Base-by-base conservation (phyloP, 2,329 filamentous ascomycete species). In the Lasiodiplodia hormozganensis region DNA sequence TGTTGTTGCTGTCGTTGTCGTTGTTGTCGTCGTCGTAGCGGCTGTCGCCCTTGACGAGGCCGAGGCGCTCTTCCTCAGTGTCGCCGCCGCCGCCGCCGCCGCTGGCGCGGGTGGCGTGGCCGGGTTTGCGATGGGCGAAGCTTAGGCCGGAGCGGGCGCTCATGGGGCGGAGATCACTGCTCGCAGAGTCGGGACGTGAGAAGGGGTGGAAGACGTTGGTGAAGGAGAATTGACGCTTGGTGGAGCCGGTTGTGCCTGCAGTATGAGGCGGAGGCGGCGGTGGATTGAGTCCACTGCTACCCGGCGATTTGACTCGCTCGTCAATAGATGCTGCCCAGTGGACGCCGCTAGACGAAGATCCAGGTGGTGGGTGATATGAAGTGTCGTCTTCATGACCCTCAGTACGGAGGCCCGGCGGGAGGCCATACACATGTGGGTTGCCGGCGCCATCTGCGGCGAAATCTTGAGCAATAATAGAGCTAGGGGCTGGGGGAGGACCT, bases 141-240 rank as follows among this genome's bases (percentile, higher is more conserved):
- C 74, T 76, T 31, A 78, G 69, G 4, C 75, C 76, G 64, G 77
- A 74, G 52, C 79, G 67, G 16, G 67, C 57, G 25, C 57, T 56
- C 51, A 62, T 43, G 23, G 67, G 67, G 4, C 67, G 67, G 31
- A 28, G 40, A 5, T 71, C 54, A 18, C 67, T 71, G n/a, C 71
- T 72, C n/a, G 71, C 71, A n/a, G 70, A 70, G 8, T 70, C 70
- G 31, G 75, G 73, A 62, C 75, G 74, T 43, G 89, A 86, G 60
- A 36, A 34, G 60, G 25, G 60, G 31, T 36, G n/a, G 79, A 97
- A 96, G 65, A 97, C 89, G 72, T 92, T 93, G 72, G 94, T 91
- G 84, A 98, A 98, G 21, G 92, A 96, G 81, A 98, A 99, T 76
- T 97, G 93, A 70, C 95, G 87, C 12, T 91, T 88, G 72, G 79